Percentiles rank a stretch among this genome's conserved stretches.
Evolutionary conservation across 805 yeast species (phyloP).

Genomic region (Scheffersomyces coipomensis): DNA sequence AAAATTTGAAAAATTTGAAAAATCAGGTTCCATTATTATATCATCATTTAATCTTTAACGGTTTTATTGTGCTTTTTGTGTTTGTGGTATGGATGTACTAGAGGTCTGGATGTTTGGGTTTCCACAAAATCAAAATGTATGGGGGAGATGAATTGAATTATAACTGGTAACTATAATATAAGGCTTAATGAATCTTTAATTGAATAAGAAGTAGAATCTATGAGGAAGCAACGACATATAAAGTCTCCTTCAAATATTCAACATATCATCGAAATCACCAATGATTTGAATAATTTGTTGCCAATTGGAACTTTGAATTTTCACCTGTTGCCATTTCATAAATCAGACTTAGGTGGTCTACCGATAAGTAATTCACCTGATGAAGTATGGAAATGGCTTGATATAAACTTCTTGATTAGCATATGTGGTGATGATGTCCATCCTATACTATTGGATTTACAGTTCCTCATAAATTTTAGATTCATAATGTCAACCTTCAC

Average conservation of each 20-base stretch:
- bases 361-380: constrained; percentile 1
- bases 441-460: constrained; percentile 34
- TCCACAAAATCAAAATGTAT: too few relatives aligned
- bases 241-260: constrained; percentile 16
- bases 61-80: too few relatives aligned
- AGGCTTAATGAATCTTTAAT: too few relatives aligned
- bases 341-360: constrained; percentile 31
- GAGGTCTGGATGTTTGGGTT: too few relatives aligned
- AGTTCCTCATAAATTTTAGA: constrained; percentile 42
- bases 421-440: constrained; percentile 10
- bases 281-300: constrained; percentile 35
- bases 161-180: too few relatives aligned
- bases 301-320: constrained; percentile 53
- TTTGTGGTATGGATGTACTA: too few relatives aligned
- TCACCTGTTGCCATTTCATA: constrained; percentile 39
- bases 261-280: constrained; percentile 32
- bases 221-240: too few relatives aligned
- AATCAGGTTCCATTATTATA: too few relatives aligned
- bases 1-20: too few relatives aligned
- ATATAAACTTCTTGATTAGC: constrained; percentile 36
- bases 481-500: constrained; percentile 46
- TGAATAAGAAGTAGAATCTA: too few relatives aligned
- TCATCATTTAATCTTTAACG: too few relatives aligned
- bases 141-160: too few relatives aligned
- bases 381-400: constrained; percentile 56